Evolutionary conservation across 169 alveolate species (phyloP).

Genomic region (Plasmodium ovale): DNA sequence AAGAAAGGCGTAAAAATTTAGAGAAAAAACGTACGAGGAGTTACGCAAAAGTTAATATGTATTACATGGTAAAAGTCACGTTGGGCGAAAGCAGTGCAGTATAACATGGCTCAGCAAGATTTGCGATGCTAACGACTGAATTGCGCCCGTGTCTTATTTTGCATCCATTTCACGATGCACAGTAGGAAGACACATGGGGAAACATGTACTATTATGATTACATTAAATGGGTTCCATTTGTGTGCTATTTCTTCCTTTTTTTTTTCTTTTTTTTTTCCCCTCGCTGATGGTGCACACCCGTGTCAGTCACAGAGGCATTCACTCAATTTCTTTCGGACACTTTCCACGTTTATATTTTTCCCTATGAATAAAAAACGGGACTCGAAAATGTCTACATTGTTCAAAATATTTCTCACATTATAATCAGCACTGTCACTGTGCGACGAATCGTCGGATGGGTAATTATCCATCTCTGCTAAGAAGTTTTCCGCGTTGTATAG

Average conservation of each 20-base stretch:
- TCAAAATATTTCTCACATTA: conserved; percentile 42
- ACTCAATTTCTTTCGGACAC: conserved; percentile 12
- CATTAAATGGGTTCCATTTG: no score
- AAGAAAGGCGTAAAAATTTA: no score
- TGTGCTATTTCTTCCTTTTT: neutral
- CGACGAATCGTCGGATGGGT: conserved; percentile 54
- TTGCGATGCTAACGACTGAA: no score
- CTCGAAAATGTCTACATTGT: neutral
- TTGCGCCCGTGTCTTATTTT: no score
- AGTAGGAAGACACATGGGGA: neutral
- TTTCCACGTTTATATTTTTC: conserved; percentile 50
- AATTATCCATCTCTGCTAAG: conserved; percentile 12
- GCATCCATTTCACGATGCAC: no score
- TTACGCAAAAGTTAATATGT: no score
- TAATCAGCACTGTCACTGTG: conserved; percentile 23
- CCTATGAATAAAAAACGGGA: conserved; percentile 74
- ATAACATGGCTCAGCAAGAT: no score
- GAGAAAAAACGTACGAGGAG: no score
- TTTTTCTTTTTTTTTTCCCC: neutral
- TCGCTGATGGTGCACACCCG: neutral
- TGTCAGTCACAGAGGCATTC: conserved; percentile 34
- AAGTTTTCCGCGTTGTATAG: neutral
- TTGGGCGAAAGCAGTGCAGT: no score
- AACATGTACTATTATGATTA: neutral
- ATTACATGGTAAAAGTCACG: no score